These are phyloP conservation scores for Neurospora sp. DNA, from an alignment of 2,329 filamentous ascomycete species.

Conservation along the genomic window DNA sequence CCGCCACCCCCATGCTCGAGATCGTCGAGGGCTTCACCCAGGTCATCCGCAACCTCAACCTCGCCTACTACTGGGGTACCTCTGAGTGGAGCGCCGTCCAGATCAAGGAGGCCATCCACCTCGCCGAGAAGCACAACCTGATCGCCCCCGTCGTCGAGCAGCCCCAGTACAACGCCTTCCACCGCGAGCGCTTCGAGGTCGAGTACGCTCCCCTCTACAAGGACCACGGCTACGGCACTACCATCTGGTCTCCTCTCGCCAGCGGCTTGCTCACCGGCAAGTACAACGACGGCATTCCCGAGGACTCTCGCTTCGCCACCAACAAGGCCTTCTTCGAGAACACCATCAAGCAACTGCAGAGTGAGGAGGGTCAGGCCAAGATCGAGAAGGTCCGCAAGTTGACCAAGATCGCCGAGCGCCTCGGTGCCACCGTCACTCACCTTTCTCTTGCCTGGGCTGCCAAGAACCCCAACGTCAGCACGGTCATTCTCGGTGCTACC, in stretches of 20 bases:
- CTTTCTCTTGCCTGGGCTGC: constrained; percentile 52
- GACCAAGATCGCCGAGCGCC: constrained; percentile 51
- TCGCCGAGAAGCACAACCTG: constrained; percentile 47
- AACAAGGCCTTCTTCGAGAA: constrained; percentile 43
- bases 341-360: constrained; percentile 39
- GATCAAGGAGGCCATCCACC: constrained; percentile 46
- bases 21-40: constrained; percentile 42
- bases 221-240: constrained; percentile 46
- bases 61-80: constrained; percentile 56
- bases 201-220: constrained; percentile 49
- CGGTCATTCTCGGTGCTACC: constrained; percentile 51
- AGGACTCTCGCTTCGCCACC: constrained; percentile 48
- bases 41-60: constrained; percentile 41
- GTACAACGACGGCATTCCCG: constrained; percentile 53
- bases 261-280: constrained; percentile 51
- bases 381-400: constrained; percentile 50
- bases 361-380: constrained; percentile 38
- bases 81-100: constrained; percentile 49
- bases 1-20: constrained; percentile 48
- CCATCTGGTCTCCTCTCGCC: constrained; percentile 42
- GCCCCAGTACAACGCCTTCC: constrained; percentile 53
- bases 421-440: constrained; percentile 44
- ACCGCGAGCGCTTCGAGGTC: constrained; percentile 50
- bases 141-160: constrained; percentile 39
- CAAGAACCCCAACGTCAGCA: constrained; percentile 49